These are phyloP conservation scores for Tetrahymena elliotti DNA, from an alignment of 73 alveolate species.

Conservation along the genomic window DNA sequence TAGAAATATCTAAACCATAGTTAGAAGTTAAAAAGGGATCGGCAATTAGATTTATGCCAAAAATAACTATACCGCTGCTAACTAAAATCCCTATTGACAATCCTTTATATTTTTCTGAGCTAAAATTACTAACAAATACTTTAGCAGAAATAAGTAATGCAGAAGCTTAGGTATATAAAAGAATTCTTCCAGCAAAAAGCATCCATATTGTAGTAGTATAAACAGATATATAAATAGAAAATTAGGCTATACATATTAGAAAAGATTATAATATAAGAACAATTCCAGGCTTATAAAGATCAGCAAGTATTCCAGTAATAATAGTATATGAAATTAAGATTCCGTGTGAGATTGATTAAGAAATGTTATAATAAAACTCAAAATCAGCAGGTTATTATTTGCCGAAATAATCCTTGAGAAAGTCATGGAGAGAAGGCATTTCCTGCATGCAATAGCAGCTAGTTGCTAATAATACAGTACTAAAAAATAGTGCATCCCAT, in stretches of 20 bases:
- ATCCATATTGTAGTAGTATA: background rate
- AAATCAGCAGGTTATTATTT: background rate
- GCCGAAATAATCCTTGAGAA: background rate
- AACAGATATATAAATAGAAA: background rate
- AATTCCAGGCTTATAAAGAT: background rate
- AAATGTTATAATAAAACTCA: background rate
- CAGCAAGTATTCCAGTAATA: background rate
- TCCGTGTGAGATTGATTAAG: background rate
- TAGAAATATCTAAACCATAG: background rate
- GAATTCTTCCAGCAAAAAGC: background rate
- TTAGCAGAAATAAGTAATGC: background rate
- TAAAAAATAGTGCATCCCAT: background rate
- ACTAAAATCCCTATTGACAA: background rate
- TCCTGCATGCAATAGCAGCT: background rate
- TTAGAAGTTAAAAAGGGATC: background rate
- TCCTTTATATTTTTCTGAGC: background rate
- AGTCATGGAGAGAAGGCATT: background rate
- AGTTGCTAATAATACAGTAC: background rate
- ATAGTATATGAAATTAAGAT: background rate
- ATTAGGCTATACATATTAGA: background rate
- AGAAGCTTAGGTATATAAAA: background rate
- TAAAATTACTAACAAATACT: background rate
- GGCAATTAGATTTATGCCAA: background rate
- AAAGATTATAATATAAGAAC: background rate
- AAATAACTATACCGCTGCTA: background rate